Evolutionary conservation across 371 early-diverging fungal species (phyloP), one percentile per base, ranked within the genome.

Genomic region (Actinomortierella wolfii): DNA sequence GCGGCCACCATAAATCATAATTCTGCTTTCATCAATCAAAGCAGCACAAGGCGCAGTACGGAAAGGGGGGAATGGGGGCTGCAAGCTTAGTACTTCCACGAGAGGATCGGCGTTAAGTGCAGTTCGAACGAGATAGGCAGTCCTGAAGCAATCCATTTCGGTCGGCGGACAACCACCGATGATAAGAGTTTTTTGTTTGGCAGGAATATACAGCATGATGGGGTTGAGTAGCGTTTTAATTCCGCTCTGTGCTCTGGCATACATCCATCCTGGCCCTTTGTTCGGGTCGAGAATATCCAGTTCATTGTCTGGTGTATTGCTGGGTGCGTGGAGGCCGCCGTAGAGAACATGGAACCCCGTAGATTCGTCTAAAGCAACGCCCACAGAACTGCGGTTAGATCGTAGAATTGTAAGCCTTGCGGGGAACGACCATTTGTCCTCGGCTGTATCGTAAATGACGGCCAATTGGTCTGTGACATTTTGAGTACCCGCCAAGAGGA

Each of bases 261-360:
- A 6, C 59, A 44, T 66, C 73, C 34, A 34, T 56, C 41, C 28
- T 71, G 62, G 44, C 65, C 47, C 28, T 66, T 66, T 17, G 26
- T 1, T 0, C 57, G 56, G 2, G 59, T 13, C 20, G 66, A 59
- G 15, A 20, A 52, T 18, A 44, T 20, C 5, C 25, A 41, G n/a
- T 3, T 45, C 29, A 39, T 34, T 14, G 49, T 2, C 14, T 1
- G 52, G 11, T 18, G 43, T 42, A 23, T 34, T 28, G 1, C 54
- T 42, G 2, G 34, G 13, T 2, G n/a, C n/a, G n/a, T 29, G 1
- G 2, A 45, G 15, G 5, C 67, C 73, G 21, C 73, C 66, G 26
- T 55, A 58, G 9, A 71, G 5, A 1, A 71, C 34, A 9, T 58
- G 52, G 9, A 21, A 41, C 5, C 53, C 51, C 13, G 62, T 51